Conservation (phyloP, 73 alveolate species). For the Paramecium caudatum region DNA sequence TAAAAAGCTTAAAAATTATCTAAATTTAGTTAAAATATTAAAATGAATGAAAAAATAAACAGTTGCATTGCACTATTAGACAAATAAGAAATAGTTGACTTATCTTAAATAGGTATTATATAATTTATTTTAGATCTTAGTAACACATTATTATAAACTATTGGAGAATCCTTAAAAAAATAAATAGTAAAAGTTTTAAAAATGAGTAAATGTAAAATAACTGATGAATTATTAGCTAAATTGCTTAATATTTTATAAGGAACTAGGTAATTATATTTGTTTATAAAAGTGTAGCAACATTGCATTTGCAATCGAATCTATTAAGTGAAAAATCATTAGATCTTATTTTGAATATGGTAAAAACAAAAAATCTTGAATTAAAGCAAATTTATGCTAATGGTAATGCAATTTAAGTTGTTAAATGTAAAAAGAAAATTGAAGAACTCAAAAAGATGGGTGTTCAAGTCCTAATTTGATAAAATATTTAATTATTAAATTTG, state of each 20-base stretch:
- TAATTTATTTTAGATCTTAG: neutral
- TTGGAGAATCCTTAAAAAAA: constrained; percentile 37
- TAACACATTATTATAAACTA: neutral
- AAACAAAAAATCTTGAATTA: neutral
- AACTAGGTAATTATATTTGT: neutral
- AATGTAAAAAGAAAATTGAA: constrained; percentile 37
- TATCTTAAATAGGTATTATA: constrained; percentile 14
- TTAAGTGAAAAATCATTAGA: constrained; percentile 45
- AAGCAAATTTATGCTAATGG: neutral
- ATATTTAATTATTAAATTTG: constrained; percentile 56
- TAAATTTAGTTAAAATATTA: constrained; percentile 16
- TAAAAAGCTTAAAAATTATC: neutral
- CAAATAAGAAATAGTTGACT: constrained; percentile 11
- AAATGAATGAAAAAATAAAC: constrained; percentile 64
- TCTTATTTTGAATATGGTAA: neutral
- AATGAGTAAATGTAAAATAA: constrained; percentile 29
- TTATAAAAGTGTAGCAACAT: neutral
- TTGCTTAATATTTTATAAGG: neutral
- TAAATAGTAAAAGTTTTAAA: constrained; percentile 21
- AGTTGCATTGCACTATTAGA: neutral
- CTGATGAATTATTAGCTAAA: constrained; percentile 20
- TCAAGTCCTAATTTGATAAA: neutral
- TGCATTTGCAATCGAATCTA: constrained; percentile 13
- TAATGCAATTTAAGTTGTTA: neutral
- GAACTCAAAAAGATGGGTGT: constrained; percentile 28